Evolutionary conservation across 1,139 yeast species (phyloP).

Genomic region (Geotrichum reessii): DNA sequence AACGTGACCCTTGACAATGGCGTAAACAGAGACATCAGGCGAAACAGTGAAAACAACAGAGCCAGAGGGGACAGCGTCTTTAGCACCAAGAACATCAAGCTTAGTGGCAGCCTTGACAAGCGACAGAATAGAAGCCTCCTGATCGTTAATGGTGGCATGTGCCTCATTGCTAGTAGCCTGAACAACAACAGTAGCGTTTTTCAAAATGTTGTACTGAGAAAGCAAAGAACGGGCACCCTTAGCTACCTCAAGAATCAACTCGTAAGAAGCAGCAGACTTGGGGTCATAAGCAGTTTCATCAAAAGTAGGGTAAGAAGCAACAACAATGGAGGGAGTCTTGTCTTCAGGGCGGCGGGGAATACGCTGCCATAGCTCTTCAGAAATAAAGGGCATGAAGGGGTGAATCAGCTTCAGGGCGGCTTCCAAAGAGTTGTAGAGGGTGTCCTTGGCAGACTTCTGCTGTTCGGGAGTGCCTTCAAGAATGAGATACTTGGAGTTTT

Average conservation of each 20-base stretch:
- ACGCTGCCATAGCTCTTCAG: conserved; percentile 99
- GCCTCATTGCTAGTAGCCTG: conserved; percentile 54
- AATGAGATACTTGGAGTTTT: conserved; percentile 88
- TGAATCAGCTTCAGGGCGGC: conserved; percentile 88
- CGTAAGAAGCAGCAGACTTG: conserved; percentile 67
- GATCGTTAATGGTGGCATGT: conserved; percentile 53
- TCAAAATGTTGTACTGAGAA: conserved; percentile 81
- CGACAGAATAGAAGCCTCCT: conserved; percentile 79
- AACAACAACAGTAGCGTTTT: conserved; percentile 79
- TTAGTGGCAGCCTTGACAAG: conserved; percentile 85
- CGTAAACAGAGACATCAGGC: conserved; percentile 78
- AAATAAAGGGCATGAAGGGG: conserved; percentile 95
- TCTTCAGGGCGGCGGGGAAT: conserved; percentile 82
- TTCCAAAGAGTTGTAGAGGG: conserved; percentile 87
- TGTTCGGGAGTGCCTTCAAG: conserved; percentile 84
- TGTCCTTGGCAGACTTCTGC: conserved; percentile 85
- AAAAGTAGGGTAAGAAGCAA: conserved; percentile 73
- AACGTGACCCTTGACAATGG: conserved; percentile 88
- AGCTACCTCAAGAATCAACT: conserved; percentile 76
- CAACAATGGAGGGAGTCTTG: conserved; percentile 61
- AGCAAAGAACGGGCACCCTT: conserved; percentile 89
- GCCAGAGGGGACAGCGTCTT: conserved; percentile 70
- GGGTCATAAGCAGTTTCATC: conserved; percentile 54
- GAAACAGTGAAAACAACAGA: conserved; percentile 80
- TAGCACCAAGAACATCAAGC: conserved; percentile 50